A percentile compares a stretch with the other conserved stretches of the same genome.
Conservation (phyloP, 208 protist species). For the Leptomonas pyrrhocoris region DNA sequence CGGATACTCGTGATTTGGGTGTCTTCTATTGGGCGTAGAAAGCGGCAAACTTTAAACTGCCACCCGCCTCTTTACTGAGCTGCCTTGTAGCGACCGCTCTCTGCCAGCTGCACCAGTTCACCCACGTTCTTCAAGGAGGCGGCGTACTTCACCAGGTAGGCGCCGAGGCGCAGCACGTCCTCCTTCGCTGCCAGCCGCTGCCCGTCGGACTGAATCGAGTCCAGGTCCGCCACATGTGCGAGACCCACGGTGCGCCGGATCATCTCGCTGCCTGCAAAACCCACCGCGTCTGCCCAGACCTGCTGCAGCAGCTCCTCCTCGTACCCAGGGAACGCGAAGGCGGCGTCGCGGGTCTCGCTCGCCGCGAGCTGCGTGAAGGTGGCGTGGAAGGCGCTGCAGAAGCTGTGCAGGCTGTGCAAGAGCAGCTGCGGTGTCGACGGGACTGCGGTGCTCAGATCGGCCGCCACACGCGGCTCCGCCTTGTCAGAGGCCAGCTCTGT, state of each 20-base stretch:
- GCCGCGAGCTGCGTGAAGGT: slow-evolving; percentile 29
- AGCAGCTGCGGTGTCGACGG: slow-evolving; percentile 20
- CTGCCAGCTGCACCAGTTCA: slow-evolving; percentile 22
- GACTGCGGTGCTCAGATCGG: slow-evolving; percentile 30
- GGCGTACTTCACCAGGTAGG: slow-evolving; percentile 28
- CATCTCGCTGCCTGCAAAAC: slow-evolving; percentile 44
- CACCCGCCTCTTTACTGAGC: too few species aligned
- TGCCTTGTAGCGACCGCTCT: slow-evolving; percentile 14
- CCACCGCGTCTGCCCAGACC: slow-evolving; percentile 38
- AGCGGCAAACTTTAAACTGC: too few species aligned
- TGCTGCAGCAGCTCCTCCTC: slow-evolving; percentile 21
- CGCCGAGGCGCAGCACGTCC: slow-evolving; percentile 30
- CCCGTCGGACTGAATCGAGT: slow-evolving; percentile 19
- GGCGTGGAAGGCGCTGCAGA: slow-evolving; percentile 32
- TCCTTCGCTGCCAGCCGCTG: slow-evolving; percentile 30
- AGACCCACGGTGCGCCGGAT: slow-evolving; percentile 41
- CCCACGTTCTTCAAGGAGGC: slow-evolving; percentile 1
- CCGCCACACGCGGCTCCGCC: slow-evolving; percentile 22
- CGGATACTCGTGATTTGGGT: too few species aligned
- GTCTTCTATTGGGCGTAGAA: not conserved
- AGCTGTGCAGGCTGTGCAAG: slow-evolving; percentile 20
- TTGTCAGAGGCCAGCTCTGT: slow-evolving; percentile 19
- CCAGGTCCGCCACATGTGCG: slow-evolving; percentile 44
- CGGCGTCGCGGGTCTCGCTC: slow-evolving; percentile 20
- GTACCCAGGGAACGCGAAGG: slow-evolving; percentile 32